Conservation (phyloP, 352 stramenopile genomes). For the Phytophthora hybrid region DNA sequence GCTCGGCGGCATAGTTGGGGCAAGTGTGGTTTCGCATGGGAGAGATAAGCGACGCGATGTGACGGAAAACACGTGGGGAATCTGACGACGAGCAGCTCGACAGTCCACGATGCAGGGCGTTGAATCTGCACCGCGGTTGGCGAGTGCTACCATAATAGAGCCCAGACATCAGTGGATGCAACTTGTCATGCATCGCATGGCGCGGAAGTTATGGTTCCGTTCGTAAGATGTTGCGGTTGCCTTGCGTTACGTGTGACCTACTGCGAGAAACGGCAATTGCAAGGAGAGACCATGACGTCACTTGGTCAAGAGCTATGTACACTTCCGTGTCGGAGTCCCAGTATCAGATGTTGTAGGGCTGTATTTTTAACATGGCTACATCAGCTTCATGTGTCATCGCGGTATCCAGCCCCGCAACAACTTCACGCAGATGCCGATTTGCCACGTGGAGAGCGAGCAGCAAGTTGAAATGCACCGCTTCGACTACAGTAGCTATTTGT, state of each 20-base stretch:
- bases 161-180: too few relatives aligned
- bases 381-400: conserved; percentile 11
- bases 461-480: conserved; percentile 9
- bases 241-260: conserved; percentile 13
- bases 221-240: conserved; percentile 17
- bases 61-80: conserved; percentile 36
- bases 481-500: neutral
- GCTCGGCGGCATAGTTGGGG: conserved; percentile 18
- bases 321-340: conserved; percentile 4
- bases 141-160: too few relatives aligned
- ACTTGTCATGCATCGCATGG: too few relatives aligned
- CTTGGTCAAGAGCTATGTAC: conserved; percentile 19
- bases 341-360: neutral
- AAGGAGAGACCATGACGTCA: conserved; percentile 25
- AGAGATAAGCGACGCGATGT: conserved; percentile 31
- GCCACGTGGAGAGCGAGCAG: conserved; percentile 11
- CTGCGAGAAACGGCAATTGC: neutral
- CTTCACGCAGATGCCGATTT: neutral
- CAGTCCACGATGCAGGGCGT: conserved; percentile 1
- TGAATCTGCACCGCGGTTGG: conserved; percentile 21
- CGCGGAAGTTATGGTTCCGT: neutral
- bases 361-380: conserved; percentile 31
- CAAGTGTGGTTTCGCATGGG: conserved; percentile 1
- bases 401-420: conserved; percentile 14
- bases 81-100: conserved; percentile 23